Conservation (phyloP, 148 eudicot genomes). For the Vaccinium macrocarpon region DNA sequence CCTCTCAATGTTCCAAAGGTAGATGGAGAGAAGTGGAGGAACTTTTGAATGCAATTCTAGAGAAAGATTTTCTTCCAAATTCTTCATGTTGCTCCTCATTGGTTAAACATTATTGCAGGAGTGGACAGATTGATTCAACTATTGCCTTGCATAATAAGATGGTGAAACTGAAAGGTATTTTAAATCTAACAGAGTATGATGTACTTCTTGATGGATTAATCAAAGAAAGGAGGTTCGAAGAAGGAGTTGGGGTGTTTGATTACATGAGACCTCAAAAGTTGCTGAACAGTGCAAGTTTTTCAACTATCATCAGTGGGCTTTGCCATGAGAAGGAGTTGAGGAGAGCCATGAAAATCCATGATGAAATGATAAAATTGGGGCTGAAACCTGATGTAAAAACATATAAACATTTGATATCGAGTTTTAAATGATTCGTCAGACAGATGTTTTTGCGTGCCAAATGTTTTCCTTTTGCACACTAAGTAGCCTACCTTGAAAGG, state of each 20-base stretch:
- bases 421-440: conserved; percentile 43
- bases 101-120: conserved; percentile 54
- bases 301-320: conserved; percentile 64
- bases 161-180: conserved; percentile 35
- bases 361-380: conserved; percentile 81
- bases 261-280: conserved; percentile 56
- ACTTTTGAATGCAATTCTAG: conserved; percentile 42
- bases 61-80: conserved; percentile 46
- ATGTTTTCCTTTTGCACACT: background rate
- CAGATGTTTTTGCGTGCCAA: background rate
- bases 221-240: conserved; percentile 48
- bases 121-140: conserved; percentile 48
- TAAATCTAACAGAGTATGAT: conserved; percentile 59
- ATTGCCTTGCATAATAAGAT: conserved; percentile 54
- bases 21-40: conserved; percentile 61
- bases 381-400: conserved; percentile 62
- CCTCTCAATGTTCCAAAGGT: conserved; percentile 40
- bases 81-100: conserved; percentile 52
- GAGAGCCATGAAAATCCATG: conserved; percentile 84
- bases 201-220: conserved; percentile 53
- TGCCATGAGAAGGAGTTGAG: conserved; percentile 61
- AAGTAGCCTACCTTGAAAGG: background rate
- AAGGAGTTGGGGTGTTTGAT: conserved; percentile 54
- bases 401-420: conserved; percentile 64
- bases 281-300: conserved; percentile 57